phyloP scores from a whole-genome alignment of 441 rosid species.

The Geranium incanum region DNA sequence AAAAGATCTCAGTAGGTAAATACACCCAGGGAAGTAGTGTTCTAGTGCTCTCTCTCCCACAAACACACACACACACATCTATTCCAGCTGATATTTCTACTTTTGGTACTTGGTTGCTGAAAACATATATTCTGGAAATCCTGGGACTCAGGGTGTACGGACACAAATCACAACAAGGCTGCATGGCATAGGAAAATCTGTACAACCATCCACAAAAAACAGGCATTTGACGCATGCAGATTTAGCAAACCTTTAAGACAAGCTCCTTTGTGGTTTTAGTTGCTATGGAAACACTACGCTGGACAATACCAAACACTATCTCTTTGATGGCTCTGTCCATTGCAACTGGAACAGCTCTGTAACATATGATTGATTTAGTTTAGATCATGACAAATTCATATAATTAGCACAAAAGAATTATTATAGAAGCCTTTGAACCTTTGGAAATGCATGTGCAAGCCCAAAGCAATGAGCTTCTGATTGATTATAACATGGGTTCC shows the following conservation, averaged over 20 bases:
- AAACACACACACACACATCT: not conserved
- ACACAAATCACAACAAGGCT: not conserved
- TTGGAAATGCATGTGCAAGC: constrained; percentile 84
- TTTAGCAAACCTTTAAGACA: constrained; percentile 63
- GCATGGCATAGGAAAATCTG: not conserved
- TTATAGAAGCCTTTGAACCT: constrained; percentile 45
- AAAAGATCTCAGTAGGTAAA: not conserved
- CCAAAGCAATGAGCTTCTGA: constrained; percentile 58
- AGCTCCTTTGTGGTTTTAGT: constrained; percentile 98
- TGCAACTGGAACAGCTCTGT: constrained; percentile 83
- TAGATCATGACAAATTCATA: not conserved
- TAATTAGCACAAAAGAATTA: constrained; percentile 15
- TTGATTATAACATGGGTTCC: constrained; percentile 83
- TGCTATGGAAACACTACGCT: constrained; percentile 96
- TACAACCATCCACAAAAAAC: not conserved
- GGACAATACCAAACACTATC: constrained; percentile 84
- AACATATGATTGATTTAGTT: constrained; percentile 6
- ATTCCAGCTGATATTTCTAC: not conserved
- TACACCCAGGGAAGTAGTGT: not conserved
- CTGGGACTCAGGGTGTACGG: not conserved
- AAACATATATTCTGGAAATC: not conserved
- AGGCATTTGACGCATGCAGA: not conserved
- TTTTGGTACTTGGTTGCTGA: constrained; percentile 1
- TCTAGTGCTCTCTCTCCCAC: no score
- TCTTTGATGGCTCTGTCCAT: constrained; percentile 98